phyloP scores from a whole-genome alignment of 1,284 basidiomycete genomes.

The Termitomyces sp. region DNA sequence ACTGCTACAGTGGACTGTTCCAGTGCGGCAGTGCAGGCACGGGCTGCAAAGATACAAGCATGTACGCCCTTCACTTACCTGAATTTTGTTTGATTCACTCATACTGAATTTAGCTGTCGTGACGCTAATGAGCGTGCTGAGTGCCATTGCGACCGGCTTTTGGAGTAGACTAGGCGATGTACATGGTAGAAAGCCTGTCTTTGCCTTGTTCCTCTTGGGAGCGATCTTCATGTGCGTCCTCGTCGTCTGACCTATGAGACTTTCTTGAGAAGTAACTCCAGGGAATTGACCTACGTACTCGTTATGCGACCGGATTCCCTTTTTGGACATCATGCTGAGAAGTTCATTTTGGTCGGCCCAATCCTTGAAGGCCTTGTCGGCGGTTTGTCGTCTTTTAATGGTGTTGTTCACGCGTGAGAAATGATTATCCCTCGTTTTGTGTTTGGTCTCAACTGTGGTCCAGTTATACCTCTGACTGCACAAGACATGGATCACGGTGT shows the following conservation, averaged over 20 bases:
- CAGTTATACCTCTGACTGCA: conserved; percentile 50
- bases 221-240: conserved; percentile 38
- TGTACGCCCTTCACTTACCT: conserved; percentile 24
- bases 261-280: conserved; percentile 18
- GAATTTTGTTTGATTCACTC: neutral
- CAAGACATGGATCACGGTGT: conserved; percentile 43
- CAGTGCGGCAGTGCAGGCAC: conserved; percentile 33
- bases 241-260: neutral
- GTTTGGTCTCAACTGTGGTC: neutral
- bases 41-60: conserved; percentile 42
- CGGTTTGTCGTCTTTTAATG: conserved; percentile 46
- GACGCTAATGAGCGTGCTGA: conserved; percentile 45
- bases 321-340: conserved; percentile 38
- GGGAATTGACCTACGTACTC: conserved; percentile 45
- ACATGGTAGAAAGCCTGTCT: conserved; percentile 42
- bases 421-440: neutral
- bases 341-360: conserved; percentile 42
- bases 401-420: conserved; percentile 45
- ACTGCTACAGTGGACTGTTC: conserved; percentile 26
- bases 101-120: conserved; percentile 33
- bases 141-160: conserved; percentile 46
- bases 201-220: conserved; percentile 38
- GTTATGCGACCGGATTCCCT: conserved; percentile 37
- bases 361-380: conserved; percentile 47
- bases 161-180: conserved; percentile 46